Evolutionary conservation across 192 early-diverging fungal species (phyloP).

Genomic region (Kickxella alabastrina): DNA sequence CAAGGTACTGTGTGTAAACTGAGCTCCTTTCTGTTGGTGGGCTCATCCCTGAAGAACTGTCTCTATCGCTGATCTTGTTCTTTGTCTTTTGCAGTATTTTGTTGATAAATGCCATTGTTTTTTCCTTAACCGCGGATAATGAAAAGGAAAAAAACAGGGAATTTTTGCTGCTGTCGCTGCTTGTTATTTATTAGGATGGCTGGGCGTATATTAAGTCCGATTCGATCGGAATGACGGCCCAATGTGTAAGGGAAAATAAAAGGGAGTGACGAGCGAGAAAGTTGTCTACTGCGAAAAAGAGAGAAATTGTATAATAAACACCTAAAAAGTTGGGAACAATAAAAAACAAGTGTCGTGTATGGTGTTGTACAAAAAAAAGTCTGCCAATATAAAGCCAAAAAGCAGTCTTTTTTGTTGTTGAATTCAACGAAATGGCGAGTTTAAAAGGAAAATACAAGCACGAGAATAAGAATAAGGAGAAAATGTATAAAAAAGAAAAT

Average conservation of each 20-base stretch:
- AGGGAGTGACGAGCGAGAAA: neutral
- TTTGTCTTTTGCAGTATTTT: constrained; percentile 56
- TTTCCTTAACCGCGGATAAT: no score
- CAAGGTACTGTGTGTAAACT: constrained; percentile 12
- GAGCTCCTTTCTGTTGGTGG: constrained; percentile 10
- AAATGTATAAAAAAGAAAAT: neutral
- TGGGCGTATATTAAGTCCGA: no score
- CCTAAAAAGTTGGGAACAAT: no score
- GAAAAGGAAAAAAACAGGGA: no score
- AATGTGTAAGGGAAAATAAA: neutral
- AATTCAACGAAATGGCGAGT: neutral
- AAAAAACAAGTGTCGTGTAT: no score
- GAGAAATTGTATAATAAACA: no score
- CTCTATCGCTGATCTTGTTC: constrained; percentile 45
- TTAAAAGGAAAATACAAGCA: no score
- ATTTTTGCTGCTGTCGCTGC: no score
- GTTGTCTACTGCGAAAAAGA: no score
- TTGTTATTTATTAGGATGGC: no score
- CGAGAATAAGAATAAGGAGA: neutral
- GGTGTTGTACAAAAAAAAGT: no score
- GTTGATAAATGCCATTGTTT: constrained; percentile 53
- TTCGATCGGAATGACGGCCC: no score
- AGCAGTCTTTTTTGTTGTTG: neutral
- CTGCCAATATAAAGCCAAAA: neutral
- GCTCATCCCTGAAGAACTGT: constrained; percentile 5